phyloP scores from a whole-genome alignment of 2,329 filamentous ascomycete genomes.

The Fusarium graminum region DNA sequence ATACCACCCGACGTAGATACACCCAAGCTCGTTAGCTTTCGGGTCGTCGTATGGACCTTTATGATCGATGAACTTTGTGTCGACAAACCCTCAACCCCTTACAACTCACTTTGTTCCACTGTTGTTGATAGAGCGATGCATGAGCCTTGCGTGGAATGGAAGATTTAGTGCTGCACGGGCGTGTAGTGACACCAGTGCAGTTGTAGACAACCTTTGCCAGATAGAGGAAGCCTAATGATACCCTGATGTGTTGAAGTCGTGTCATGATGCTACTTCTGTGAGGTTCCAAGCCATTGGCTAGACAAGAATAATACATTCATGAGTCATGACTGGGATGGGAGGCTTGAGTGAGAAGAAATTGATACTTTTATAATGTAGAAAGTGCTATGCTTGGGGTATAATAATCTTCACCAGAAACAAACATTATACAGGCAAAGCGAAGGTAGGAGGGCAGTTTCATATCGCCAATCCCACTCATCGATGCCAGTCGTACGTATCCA shows the following conservation, averaged over 20 bases:
- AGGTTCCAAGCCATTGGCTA: not conserved
- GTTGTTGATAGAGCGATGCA: constrained; percentile 35
- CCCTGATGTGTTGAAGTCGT: constrained; percentile 52
- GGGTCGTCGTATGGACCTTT: constrained; percentile 24
- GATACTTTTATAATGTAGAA: constrained; percentile 28
- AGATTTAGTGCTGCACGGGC: constrained; percentile 30
- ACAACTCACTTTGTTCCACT: constrained; percentile 24
- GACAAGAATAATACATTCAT: not conserved
- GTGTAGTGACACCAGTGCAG: constrained; percentile 34
- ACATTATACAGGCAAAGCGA: constrained; percentile 48
- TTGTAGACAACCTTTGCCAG: constrained; percentile 47
- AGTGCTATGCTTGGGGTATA: constrained; percentile 55
- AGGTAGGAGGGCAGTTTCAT: constrained; percentile 34
- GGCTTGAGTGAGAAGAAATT: not conserved
- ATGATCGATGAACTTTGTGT: constrained; percentile 19
- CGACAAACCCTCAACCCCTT: constrained; percentile 27
- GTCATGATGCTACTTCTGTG: not conserved
- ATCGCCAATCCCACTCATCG: constrained; percentile 35
- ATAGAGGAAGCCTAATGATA: constrained; percentile 57
- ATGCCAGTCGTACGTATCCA: constrained; percentile 39
- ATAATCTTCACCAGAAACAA: constrained; percentile 62
- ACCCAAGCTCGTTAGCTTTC: constrained; percentile 3
- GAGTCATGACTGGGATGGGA: not conserved
- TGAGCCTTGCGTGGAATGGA: constrained; percentile 38
- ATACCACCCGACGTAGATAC: constrained; percentile 21